phyloP scores from a whole-genome alignment of 2,329 filamentous ascomycete genomes.

The Ophiostoma ulmi region DNA sequence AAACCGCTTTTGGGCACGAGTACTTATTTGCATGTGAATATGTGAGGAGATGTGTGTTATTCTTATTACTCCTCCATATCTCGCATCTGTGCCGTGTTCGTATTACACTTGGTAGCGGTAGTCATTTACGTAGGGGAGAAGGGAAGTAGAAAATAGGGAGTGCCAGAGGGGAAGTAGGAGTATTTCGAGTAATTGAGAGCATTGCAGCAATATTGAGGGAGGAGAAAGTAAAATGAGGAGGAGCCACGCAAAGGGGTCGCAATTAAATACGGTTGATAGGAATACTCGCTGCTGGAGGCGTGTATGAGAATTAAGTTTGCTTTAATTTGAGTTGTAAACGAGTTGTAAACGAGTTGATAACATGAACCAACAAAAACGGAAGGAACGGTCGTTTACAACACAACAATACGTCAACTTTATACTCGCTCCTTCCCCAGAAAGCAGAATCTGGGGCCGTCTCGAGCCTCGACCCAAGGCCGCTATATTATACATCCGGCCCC shows the following conservation, averaged over 20 bases:
- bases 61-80: not conserved
- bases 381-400: not conserved
- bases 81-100: conserved; percentile 6
- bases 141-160: not conserved
- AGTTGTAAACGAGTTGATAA: not conserved
- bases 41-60: conserved; percentile 1
- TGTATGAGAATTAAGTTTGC: not conserved
- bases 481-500: not conserved
- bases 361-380: not conserved
- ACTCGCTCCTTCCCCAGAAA: conserved; percentile 1
- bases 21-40: not conserved
- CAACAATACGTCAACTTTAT: not conserved
- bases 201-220: not conserved
- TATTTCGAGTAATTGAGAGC: not conserved
- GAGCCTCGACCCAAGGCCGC: not conserved
- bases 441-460: not conserved
- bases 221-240: not conserved
- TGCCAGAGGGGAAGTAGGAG: not conserved
- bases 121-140: not conserved
- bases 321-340: not conserved
- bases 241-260: not conserved
- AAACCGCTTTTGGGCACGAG: not conserved
- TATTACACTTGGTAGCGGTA: not conserved
- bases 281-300: not conserved
- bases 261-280: not conserved